Percentiles rank a stretch among this genome's conserved stretches.
These are phyloP conservation scores for Eucalyptus brandiana DNA, from an alignment of 345 rosid species.

Conservation along the genomic window DNA sequence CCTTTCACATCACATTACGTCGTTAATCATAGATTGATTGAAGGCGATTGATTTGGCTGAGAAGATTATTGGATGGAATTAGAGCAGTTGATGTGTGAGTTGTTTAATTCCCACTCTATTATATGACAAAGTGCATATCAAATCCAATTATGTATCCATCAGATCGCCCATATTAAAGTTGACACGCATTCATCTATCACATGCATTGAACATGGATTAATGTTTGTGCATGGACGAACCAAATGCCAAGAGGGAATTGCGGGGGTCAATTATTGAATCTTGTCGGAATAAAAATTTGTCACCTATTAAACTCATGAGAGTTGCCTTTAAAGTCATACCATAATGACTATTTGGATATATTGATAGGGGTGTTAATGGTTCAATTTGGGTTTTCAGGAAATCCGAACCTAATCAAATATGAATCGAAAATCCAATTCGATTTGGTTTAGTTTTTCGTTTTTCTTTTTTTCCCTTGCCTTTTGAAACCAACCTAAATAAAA, in stretches of 20 bases:
- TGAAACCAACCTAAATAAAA: too few relatives aligned
- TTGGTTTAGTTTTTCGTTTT: rapidly evolving
- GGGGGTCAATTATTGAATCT: too few relatives aligned
- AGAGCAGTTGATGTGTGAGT: background rate
- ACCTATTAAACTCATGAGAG: background rate
- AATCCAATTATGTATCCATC: background rate
- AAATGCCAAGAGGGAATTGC: background rate
- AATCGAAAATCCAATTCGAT: rapidly evolving
- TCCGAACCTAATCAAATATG: too few relatives aligned
- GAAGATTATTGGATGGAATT: background rate
- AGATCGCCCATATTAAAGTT: too few relatives aligned
- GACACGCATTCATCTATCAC: background rate
- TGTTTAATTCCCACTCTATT: background rate
- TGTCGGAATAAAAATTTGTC: background rate
- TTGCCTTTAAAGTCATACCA: rapidly evolving
- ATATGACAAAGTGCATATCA: background rate
- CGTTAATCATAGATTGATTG: background rate
- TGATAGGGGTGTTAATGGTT: too few relatives aligned
- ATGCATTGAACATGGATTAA: background rate
- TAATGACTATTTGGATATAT: too few relatives aligned
- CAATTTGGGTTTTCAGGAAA: too few relatives aligned
- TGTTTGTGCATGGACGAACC: background rate
- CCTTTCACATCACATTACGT: background rate
- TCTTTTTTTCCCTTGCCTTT: rapidly evolving
- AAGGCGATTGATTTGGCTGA: background rate